Percentiles rank a stretch among this genome's conserved stretches.
phyloP scores from a whole-genome alignment of 2,329 filamentous ascomycete species.

The Monilinia fructicola region DNA sequence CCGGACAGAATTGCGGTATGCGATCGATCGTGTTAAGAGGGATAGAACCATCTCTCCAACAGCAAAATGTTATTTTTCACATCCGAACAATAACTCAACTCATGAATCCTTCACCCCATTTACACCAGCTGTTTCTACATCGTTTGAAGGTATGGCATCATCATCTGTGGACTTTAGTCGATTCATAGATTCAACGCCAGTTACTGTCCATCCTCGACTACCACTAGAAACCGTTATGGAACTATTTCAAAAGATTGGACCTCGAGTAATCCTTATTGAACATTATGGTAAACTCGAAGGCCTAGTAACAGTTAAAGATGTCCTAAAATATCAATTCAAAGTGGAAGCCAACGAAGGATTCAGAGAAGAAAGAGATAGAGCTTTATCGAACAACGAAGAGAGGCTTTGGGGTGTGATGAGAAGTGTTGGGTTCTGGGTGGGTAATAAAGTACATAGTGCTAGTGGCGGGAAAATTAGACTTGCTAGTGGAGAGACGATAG shows the following conservation, averaged over 20 bases:
- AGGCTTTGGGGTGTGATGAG: constrained; percentile 61
- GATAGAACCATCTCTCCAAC: constrained; percentile 64
- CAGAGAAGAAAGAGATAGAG: constrained; percentile 49
- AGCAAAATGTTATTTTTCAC: constrained; percentile 70
- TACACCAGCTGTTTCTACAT: constrained; percentile 39
- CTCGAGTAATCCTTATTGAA: constrained; percentile 88
- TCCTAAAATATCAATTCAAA: constrained; percentile 95
- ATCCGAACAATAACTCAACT: constrained; percentile 48
- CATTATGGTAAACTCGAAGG: constrained; percentile 81
- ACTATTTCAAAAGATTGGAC: constrained; percentile 96
- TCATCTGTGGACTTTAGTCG: constrained; percentile 75
- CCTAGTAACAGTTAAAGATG: constrained; percentile 94
- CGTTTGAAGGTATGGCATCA: constrained; percentile 59
- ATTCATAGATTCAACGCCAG: constrained; percentile 85
- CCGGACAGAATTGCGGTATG: constrained; percentile 86
- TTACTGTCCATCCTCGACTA: constrained; percentile 86
- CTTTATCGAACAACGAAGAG: constrained; percentile 59
- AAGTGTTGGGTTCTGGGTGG: constrained; percentile 57
- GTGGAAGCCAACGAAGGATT: constrained; percentile 81
- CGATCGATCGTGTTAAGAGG: constrained; percentile 74
- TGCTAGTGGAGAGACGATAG: constrained; percentile 35
- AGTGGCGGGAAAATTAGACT: constrained; percentile 60
- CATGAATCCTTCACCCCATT: constrained; percentile 33
- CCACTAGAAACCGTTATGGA: constrained; percentile 98
- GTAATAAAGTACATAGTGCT: constrained; percentile 52